A percentile compares a stretch with the other conserved stretches of the same genome.
Conservation (phyloP, 805 yeast species). For the Cyberlindnera mississippiensis region DNA sequence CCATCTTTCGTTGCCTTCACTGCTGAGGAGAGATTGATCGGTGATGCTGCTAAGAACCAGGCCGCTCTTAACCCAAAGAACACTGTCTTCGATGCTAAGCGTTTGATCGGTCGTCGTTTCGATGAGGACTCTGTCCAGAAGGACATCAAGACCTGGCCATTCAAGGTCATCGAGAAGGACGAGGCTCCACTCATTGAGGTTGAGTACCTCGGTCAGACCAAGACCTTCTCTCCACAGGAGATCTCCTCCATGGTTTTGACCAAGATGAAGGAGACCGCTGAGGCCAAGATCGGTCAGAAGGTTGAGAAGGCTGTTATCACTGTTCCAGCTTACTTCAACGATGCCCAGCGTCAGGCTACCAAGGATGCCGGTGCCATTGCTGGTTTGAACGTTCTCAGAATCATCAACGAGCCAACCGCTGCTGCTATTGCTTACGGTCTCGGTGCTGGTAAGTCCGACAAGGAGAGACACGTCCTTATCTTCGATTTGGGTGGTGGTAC, state of each 20-base stretch:
- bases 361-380: conserved; percentile 81
- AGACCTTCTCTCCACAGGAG: conserved; percentile 66
- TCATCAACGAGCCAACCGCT: conserved; percentile 84
- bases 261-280: conserved; percentile 81
- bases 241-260: conserved; percentile 67
- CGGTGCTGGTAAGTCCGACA: conserved; percentile 79
- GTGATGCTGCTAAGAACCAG: conserved; percentile 83
- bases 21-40: conserved; percentile 71
- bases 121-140: conserved; percentile 74
- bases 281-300: conserved; percentile 66
- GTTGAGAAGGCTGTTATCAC: conserved; percentile 75
- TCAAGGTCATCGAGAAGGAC: conserved; percentile 60
- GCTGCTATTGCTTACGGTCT: conserved; percentile 99
- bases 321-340: conserved; percentile 79
- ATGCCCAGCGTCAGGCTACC: conserved; percentile 79
- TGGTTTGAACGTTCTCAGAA: conserved; percentile 73
- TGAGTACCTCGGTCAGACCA: conserved; percentile 64
- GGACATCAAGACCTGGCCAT: conserved; percentile 90
- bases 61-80: conserved; percentile 75
- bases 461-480: conserved; percentile 84
- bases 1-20: conserved; percentile 82
- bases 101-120: conserved; percentile 78
- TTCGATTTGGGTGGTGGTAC: conserved; percentile 99
- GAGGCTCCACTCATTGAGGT: conserved; percentile 70
- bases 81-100: conserved; percentile 81